Percentiles rank a stretch among this genome's conserved stretches.
Evolutionary conservation across 331 rosid genomes (phyloP).

Genomic region (Arachis monticola): DNA sequence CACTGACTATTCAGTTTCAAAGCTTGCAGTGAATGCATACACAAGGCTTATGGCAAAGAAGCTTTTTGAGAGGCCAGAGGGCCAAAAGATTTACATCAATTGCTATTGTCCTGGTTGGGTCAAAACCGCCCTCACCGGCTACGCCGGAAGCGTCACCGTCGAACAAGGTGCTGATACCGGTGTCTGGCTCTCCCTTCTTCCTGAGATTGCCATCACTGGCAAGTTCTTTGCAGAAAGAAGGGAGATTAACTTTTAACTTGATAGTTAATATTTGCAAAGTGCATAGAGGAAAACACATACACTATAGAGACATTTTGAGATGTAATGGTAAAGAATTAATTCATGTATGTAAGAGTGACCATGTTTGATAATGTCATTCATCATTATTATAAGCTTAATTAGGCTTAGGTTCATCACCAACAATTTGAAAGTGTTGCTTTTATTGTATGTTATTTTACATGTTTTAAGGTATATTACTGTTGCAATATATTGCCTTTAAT

Average conservation of each 20-base stretch:
- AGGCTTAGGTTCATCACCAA: too few species aligned
- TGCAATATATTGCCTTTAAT: too few species aligned
- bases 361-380: background rate
- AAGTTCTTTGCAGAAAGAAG: slow-evolving; percentile 90
- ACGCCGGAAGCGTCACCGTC: slow-evolving; percentile 73
- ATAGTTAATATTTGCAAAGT: background rate
- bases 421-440: too few species aligned
- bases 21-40: slow-evolving; percentile 82
- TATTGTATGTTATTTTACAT: too few species aligned
- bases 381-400: too few species aligned
- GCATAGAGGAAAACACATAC: slow-evolving; percentile 7
- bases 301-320: slow-evolving; percentile 2
- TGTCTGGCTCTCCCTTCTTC: slow-evolving; percentile 88
- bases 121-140: slow-evolving; percentile 90
- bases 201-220: slow-evolving; percentile 77
- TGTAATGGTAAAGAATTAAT: background rate
- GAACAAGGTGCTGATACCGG: slow-evolving; percentile 98
- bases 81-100: slow-evolving; percentile 76
- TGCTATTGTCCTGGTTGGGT: slow-evolving; percentile 97
- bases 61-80: slow-evolving; percentile 63
- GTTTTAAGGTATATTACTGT: too few species aligned
- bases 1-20: slow-evolving; percentile 82
- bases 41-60: slow-evolving; percentile 73
- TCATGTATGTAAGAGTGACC: background rate
- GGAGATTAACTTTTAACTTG: slow-evolving; percentile 62